A percentile compares a stretch with the other conserved stretches of the same genome.
These are phyloP conservation scores for Penicillium hordei DNA, from an alignment of 2,329 filamentous ascomycete species.

Conservation along the genomic window DNA sequence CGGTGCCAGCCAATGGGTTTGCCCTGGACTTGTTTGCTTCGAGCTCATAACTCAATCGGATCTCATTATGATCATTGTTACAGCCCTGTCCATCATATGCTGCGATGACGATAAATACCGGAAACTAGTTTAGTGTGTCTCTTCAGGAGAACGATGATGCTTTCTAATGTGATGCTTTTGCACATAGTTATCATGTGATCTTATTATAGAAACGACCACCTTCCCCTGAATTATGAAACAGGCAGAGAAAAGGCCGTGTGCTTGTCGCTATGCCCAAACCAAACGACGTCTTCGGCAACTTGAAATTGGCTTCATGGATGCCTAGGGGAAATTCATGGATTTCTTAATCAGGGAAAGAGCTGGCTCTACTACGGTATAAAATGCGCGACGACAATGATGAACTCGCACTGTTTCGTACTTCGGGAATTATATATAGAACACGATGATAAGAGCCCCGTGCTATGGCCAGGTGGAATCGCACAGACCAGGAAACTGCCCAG, in stretches of 20 bases:
- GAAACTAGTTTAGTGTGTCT: not conserved
- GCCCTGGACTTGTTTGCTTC: not conserved
- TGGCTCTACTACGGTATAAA: not conserved
- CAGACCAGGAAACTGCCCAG: not conserved
- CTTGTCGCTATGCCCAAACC: not conserved
- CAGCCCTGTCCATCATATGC: not conserved
- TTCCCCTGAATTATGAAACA: not conserved
- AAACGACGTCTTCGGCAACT: not conserved
- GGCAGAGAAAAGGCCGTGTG: not conserved
- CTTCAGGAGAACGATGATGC: not conserved
- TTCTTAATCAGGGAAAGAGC: not conserved
- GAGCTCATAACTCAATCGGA: not conserved
- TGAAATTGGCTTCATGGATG: not conserved
- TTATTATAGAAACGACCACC: not conserved
- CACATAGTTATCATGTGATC: not conserved
- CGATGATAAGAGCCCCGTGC: not conserved
- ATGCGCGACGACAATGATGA: not conserved
- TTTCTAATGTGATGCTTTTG: not conserved
- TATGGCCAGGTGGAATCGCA: not conserved
- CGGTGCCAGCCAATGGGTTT: constrained; percentile 13
- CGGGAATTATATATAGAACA: not conserved
- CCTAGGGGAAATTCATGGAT: not conserved
- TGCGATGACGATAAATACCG: not conserved
- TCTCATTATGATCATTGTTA: not conserved
- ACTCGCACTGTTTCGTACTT: not conserved